Conservation (phyloP, 139 green algal genomes). For the Tetradesmus obliquus region DNA sequence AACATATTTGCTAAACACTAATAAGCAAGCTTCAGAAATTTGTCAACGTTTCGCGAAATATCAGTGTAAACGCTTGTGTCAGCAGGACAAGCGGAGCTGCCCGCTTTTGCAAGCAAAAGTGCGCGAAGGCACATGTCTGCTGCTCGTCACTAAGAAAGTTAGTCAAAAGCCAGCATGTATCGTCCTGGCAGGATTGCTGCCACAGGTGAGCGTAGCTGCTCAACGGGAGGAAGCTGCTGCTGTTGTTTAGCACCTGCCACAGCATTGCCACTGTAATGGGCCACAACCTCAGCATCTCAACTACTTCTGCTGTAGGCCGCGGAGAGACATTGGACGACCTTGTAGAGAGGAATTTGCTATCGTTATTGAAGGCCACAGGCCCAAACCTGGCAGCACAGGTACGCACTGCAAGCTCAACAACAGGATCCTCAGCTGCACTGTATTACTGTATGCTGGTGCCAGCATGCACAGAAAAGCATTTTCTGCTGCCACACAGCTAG, state of each 20-base stretch:
- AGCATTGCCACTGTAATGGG: too few relatives aligned
- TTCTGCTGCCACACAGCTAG: too few relatives aligned
- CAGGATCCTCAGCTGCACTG: background rate
- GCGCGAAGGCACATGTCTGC: background rate
- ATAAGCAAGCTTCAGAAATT: too few relatives aligned
- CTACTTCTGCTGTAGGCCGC: background rate
- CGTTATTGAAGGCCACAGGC: background rate
- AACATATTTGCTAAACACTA: too few relatives aligned
- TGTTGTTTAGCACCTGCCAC: background rate
- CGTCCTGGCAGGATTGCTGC: background rate
- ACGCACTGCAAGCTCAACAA: background rate
- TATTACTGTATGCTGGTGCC: too few relatives aligned
- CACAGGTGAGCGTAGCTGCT: background rate
- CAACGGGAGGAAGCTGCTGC: background rate
- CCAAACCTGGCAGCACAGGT: background rate
- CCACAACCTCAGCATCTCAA: background rate
- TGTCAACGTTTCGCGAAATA: background rate
- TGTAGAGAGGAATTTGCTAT: conserved; percentile 1
- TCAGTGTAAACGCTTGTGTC: background rate
- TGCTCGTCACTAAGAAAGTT: background rate
- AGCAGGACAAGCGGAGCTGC: background rate
- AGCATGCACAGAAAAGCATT: background rate
- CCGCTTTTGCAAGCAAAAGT: background rate
- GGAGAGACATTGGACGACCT: background rate
- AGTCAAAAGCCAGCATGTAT: background rate